phyloP scores from a whole-genome alignment of 495 filamentous ascomycete species.

The Cetradonia linearis region DNA sequence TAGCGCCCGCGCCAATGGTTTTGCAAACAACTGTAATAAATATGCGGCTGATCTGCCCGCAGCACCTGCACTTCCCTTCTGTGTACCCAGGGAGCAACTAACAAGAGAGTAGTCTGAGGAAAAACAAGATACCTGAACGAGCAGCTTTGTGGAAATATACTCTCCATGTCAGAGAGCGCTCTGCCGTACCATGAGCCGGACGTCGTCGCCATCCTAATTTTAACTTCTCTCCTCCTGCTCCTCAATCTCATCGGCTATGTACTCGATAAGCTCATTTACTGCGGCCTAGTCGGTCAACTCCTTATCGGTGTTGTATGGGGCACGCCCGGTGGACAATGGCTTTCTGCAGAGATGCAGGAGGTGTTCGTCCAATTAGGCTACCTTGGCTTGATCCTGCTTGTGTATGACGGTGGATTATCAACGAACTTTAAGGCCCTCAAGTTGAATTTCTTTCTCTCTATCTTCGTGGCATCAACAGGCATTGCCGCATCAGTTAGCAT shows the following conservation, averaged over 20 bases:
- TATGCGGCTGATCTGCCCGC: no score
- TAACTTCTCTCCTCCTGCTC: conserved; percentile 54
- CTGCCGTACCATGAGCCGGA: conserved; percentile 52
- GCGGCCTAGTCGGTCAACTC: conserved; percentile 65
- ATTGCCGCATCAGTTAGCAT: conserved; percentile 56
- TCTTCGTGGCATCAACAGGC: conserved; percentile 52
- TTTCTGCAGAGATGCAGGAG: conserved; percentile 39
- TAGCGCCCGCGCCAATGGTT: no score
- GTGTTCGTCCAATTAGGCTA: conserved; percentile 63
- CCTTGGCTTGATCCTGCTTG: conserved; percentile 61
- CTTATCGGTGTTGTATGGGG: conserved; percentile 64
- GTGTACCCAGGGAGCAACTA: no score
- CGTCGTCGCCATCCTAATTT: conserved; percentile 48
- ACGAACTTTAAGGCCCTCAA: conserved; percentile 50
- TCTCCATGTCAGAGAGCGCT: no score
- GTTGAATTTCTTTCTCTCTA: conserved; percentile 49
- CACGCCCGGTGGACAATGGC: conserved; percentile 47
- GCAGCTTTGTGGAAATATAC: no score
- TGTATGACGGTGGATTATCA: conserved; percentile 64
- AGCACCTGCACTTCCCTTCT: no score
- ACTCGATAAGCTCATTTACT: conserved; percentile 55
- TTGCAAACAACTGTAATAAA: no score
- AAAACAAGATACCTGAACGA: no score
- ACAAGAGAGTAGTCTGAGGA: no score
- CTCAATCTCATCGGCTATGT: conserved; percentile 49